phyloP scores from a whole-genome alignment of 192 early-diverging fungal species.

The Coemansia sp. region DNA sequence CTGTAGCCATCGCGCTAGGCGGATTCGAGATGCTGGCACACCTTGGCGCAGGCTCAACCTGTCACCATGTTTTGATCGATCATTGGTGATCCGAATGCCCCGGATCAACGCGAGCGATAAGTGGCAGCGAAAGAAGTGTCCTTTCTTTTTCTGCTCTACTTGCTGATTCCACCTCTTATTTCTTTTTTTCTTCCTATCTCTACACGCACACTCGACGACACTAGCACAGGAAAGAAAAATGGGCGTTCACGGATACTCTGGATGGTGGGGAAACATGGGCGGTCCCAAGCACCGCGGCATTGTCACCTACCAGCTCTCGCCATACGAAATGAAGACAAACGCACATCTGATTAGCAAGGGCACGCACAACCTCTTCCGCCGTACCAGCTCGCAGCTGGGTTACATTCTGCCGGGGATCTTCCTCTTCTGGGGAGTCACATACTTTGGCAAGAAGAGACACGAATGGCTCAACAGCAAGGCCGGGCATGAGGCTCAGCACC shows the following conservation, averaged over 20 bases:
- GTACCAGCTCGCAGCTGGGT: conserved; percentile 37
- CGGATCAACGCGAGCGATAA: no score
- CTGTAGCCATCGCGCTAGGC: no score
- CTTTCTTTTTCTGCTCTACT: not conserved
- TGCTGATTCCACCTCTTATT: not conserved
- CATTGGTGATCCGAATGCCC: no score
- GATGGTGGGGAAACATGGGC: conserved; percentile 51
- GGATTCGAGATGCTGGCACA: no score
- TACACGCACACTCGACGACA: not conserved
- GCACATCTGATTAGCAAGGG: conserved; percentile 51
- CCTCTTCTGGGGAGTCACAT: conserved; percentile 43
- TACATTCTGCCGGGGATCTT: conserved; percentile 46
- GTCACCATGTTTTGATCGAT: no score
- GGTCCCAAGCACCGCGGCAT: conserved; percentile 52
- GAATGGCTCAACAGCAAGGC: conserved; percentile 54
- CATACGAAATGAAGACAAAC: conserved; percentile 54
- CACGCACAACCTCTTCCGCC: conserved; percentile 51
- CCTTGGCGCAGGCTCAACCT: no score
- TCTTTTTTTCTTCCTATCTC: not conserved
- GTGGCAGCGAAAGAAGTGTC: no score
- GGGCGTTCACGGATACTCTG: conserved; percentile 51
- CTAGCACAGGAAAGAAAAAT: conserved; percentile 7
- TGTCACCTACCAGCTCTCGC: conserved; percentile 50
- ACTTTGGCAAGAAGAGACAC: conserved; percentile 50
- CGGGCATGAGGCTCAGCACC: conserved; percentile 37